These are phyloP conservation scores for Bryum argenteum DNA, from an alignment of 225 moss, liverwort and hornwort genomes.

Conservation along the genomic window DNA sequence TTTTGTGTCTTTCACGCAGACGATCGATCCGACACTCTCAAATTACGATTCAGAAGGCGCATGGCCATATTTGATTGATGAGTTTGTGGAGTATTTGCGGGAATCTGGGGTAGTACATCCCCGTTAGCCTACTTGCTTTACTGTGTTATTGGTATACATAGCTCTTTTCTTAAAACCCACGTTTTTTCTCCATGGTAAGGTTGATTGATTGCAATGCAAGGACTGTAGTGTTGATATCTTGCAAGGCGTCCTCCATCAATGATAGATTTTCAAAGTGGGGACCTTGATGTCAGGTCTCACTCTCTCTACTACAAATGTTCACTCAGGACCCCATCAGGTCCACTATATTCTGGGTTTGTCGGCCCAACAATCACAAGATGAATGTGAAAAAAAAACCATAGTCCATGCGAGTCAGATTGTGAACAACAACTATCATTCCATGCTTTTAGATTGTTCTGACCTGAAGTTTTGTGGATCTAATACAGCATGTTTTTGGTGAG, in stretches of 20 bases:
- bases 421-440: not conserved
- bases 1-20: constrained; percentile 55
- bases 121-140: constrained; percentile 44
- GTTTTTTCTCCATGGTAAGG: constrained; percentile 38
- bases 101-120: constrained; percentile 74
- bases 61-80: constrained; percentile 96
- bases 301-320: constrained; percentile 32
- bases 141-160: constrained; percentile 26
- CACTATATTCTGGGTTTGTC: constrained; percentile 37
- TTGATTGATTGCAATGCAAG: constrained; percentile 32
- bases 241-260: constrained; percentile 29
- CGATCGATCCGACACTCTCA: constrained; percentile 69
- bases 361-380: constrained; percentile 35
- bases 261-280: constrained; percentile 41
- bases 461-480: constrained; percentile 29
- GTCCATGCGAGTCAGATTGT: constrained; percentile 12
- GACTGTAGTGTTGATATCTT: constrained; percentile 44
- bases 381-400: constrained; percentile 27
- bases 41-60: constrained; percentile 96
- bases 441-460: constrained; percentile 32
- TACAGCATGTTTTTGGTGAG: constrained; percentile 38
- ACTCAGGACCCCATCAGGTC: constrained; percentile 28
- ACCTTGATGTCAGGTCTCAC: constrained; percentile 30
- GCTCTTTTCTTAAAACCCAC: constrained; percentile 33
- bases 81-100: constrained; percentile 93